Percentiles rank a stretch among this genome's conserved stretches.
These are phyloP conservation scores for Discostella pseudostelligera DNA, from an alignment of 108 stramenopile species.

Conservation along the genomic window DNA sequence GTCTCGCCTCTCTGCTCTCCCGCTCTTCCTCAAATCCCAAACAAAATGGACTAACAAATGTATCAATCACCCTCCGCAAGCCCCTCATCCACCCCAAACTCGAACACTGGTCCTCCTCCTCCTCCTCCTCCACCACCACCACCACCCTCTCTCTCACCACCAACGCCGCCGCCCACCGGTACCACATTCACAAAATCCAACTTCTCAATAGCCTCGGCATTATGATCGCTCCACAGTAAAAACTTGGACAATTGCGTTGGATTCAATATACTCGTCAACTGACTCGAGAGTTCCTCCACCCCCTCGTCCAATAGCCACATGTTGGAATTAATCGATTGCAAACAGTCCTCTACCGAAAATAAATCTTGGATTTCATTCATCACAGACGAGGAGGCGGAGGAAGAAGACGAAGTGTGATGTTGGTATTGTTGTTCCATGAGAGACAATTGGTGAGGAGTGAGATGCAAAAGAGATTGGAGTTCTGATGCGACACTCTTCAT, in stretches of 20 bases:
- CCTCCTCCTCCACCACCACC: constrained; percentile 14
- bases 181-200: constrained; percentile 66
- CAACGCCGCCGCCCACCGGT: constrained; percentile 4
- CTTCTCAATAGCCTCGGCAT: constrained; percentile 83
- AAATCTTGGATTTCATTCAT: constrained; percentile 69
- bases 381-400: constrained; percentile 33
- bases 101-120: constrained; percentile 55
- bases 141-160: too few relatives aligned
- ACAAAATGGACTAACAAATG: not conserved
- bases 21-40: too few relatives aligned
- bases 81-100: constrained; percentile 76
- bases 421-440: constrained; percentile 35
- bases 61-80: constrained; percentile 33
- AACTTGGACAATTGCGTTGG: constrained; percentile 85
- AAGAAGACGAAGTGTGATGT: too few relatives aligned
- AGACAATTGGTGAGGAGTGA: constrained; percentile 58
- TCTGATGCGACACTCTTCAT: constrained; percentile 52
- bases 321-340: constrained; percentile 69
- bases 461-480: constrained; percentile 58
- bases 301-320: constrained; percentile 81
- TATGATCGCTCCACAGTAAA: constrained; percentile 83
- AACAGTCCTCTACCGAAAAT: constrained; percentile 56
- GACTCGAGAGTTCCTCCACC: constrained; percentile 64
- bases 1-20: too few relatives aligned
- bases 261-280: constrained; percentile 80